Percentiles rank a stretch among this genome's conserved stretches.
Evolutionary conservation across 2,329 filamentous ascomycete genomes (phyloP).

Genomic region (Reticulascus tulasneorum): DNA sequence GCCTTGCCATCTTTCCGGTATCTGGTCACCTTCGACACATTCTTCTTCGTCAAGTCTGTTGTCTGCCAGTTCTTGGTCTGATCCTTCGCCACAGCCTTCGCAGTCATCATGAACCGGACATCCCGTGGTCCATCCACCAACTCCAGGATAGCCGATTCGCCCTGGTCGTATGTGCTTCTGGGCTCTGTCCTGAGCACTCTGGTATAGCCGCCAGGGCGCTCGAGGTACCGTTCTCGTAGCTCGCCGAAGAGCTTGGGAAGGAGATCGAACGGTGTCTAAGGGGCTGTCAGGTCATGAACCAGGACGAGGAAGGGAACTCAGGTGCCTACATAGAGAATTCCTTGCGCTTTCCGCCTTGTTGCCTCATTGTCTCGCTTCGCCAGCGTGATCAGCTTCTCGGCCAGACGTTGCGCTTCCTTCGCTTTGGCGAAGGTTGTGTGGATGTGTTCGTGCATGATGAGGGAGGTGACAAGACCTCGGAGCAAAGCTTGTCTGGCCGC

Average conservation of each 20-base stretch:
- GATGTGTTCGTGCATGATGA: slow-evolving; percentile 90
- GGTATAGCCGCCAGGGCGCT: slow-evolving; percentile 87
- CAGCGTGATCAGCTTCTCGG: slow-evolving; percentile 90
- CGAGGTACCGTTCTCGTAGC: slow-evolving; percentile 72
- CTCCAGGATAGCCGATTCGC: slow-evolving; percentile 84
- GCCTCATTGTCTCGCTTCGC: slow-evolving; percentile 91
- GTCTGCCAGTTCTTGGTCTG: slow-evolving; percentile 51
- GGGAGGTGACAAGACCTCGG: slow-evolving; percentile 91
- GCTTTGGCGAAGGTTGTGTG: slow-evolving; percentile 94
- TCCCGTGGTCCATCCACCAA: slow-evolving; percentile 92
- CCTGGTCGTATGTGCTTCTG: slow-evolving; percentile 78
- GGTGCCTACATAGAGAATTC: slow-evolving; percentile 83
- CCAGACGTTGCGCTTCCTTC: slow-evolving; percentile 90
- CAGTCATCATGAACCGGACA: slow-evolving; percentile 91
- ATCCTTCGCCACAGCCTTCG: slow-evolving; percentile 71
- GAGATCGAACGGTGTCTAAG: slow-evolving; percentile 62
- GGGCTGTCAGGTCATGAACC: not conserved
- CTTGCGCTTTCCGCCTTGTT: slow-evolving; percentile 67
- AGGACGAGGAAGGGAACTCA: slow-evolving; percentile 37
- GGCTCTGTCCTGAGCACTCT: slow-evolving; percentile 90
- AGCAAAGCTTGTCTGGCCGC: slow-evolving; percentile 88
- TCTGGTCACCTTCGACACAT: slow-evolving; percentile 77
- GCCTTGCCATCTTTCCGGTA: slow-evolving; percentile 65
- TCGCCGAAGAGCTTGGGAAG: slow-evolving; percentile 86
- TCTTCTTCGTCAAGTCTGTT: slow-evolving; percentile 69